A percentile compares a stretch with the other conserved stretches of the same genome.
phyloP scores from a whole-genome alignment of 1,284 basidiomycete genomes.

The Inonotus hispidus region DNA sequence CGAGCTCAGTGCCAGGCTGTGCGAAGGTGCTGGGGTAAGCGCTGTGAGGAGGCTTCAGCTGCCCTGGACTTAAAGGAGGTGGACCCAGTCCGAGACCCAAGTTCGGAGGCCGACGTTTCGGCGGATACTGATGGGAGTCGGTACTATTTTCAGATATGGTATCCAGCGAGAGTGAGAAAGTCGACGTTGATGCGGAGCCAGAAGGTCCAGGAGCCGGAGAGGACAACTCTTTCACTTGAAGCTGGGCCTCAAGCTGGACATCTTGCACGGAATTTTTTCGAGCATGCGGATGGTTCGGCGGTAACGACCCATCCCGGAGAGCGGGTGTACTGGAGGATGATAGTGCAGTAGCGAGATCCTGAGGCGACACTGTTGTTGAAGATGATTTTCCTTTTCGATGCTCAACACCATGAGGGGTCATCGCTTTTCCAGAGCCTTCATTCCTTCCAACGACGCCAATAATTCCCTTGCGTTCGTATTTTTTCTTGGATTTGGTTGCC shows the following conservation, averaged over 20 bases:
- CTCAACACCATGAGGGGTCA: slow-evolving; percentile 16
- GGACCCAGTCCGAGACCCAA: slow-evolving; percentile 43
- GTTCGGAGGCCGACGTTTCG: slow-evolving; percentile 32
- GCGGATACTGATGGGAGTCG: slow-evolving; percentile 21
- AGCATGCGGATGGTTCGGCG: slow-evolving; percentile 67
- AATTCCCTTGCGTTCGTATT: slow-evolving; percentile 12
- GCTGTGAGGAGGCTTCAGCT: slow-evolving; percentile 30
- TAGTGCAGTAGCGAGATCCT: slow-evolving; percentile 4
- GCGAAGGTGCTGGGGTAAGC: slow-evolving; percentile 36
- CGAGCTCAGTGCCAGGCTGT: slow-evolving; percentile 51
- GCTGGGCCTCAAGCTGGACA: slow-evolving; percentile 36
- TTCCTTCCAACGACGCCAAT: slow-evolving; percentile 9
- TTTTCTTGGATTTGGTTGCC: slow-evolving; percentile 19
- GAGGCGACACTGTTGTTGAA: slow-evolving; percentile 11
- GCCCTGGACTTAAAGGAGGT: slow-evolving; percentile 24
- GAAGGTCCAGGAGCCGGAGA: slow-evolving; percentile 12
- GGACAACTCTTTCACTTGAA: slow-evolving; percentile 13
- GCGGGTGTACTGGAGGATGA: slow-evolving; percentile 7
- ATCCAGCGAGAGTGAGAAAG: slow-evolving; percentile 62
- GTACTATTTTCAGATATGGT: slow-evolving; percentile 53
- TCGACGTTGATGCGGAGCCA: slow-evolving; percentile 48
- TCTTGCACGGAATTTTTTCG: slow-evolving; percentile 67
- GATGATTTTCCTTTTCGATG: slow-evolving; percentile 19
- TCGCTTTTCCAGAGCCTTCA: background rate
- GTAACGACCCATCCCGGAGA: slow-evolving; percentile 37